Base-by-base conservation (phyloP, 2,329 filamentous ascomycete species). In the Curvularia verruculosa region DNA sequence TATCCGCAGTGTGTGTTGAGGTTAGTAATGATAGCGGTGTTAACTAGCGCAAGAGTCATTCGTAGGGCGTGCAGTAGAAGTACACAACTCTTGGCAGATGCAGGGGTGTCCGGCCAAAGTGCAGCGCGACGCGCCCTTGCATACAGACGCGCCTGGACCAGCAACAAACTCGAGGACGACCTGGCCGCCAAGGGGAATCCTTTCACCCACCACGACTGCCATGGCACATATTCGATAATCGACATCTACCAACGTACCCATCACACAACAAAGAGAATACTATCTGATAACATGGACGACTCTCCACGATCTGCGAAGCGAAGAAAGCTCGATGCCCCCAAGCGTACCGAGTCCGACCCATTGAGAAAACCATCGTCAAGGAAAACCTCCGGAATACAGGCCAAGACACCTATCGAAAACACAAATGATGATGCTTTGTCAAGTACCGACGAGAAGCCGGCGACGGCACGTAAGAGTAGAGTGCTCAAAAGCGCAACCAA, bases 281-380 rank as follows among this genome's bases (percentile, higher is more conserved):
- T 21, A 37, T 29, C 9, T 21, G n/a, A 24, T 43, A 29, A 48
- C 28, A 76, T 76, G 74, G 69, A 71, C 59, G 71, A 69, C 37
- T 69, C 72, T 37, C 71, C 71, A n/a, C 71, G 73, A 45, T 70
- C 72, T 39, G 68, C 70, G 19, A 76, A 76, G 65, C 68, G 73
- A 56, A 70, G 74, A 60, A 76, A 73, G 61, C 65, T 76, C 55
- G 71, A 75, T 41, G 67, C 64, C 12, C 59, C 68, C 13, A 62
- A 62, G 46, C 62, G 61, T 53, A 67, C 59, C 48, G 66, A 56
- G 36, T 63, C 68, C 13, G 68, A 60, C 52, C 64, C 68, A 21
- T 58, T 63, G 31, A 49, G 55, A 34, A 66, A 67, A 47, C 52
- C 55, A n/a, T 58, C 71, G 9, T 53, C 58, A 3, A 64, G 49